Evolutionary conservation across 2,329 filamentous ascomycete genomes (phyloP).

Genomic region (Sporothrix brunneoviolacea): DNA sequence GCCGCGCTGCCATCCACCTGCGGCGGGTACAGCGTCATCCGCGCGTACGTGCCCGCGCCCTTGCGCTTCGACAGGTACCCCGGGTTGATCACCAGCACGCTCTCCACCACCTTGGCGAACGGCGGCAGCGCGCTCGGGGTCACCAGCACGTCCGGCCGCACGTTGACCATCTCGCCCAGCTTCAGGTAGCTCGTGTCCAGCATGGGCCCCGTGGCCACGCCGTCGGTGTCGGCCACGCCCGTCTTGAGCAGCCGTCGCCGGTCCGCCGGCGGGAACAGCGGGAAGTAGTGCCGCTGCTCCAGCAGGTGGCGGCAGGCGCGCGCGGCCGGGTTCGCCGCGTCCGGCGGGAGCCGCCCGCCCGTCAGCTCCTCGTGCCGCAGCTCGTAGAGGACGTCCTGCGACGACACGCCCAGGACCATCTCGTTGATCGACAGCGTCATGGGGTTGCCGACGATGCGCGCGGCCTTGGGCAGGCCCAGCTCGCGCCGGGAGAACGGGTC

Average conservation of each 20-base stretch:
- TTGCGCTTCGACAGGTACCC: slow-evolving; percentile 79
- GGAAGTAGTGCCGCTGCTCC: slow-evolving; percentile 86
- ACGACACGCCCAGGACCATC: slow-evolving; percentile 70
- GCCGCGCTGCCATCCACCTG: slow-evolving; percentile 49
- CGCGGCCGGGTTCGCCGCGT: slow-evolving; percentile 58
- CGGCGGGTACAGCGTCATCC: slow-evolving; percentile 67
- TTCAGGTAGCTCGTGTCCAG: slow-evolving; percentile 80
- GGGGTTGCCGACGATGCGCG: slow-evolving; percentile 77
- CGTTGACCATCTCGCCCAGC: slow-evolving; percentile 83
- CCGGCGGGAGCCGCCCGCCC: slow-evolving; percentile 41
- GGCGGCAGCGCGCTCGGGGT: slow-evolving; percentile 76
- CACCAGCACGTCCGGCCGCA: slow-evolving; percentile 77
- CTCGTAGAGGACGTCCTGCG: slow-evolving; percentile 79
- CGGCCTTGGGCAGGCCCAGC: slow-evolving; percentile 70
- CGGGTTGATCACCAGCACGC: slow-evolving; percentile 84
- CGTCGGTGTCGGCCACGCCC: slow-evolving; percentile 52
- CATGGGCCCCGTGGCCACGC: slow-evolving; percentile 63
- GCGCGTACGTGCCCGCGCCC: slow-evolving; percentile 78
- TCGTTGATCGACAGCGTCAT: slow-evolving; percentile 88
- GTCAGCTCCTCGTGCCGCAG: slow-evolving; percentile 67
- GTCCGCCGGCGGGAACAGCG: slow-evolving; percentile 74
- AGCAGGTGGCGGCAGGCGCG: slow-evolving; percentile 72
- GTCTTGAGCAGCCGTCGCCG: slow-evolving; percentile 60
- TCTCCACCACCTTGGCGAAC: slow-evolving; percentile 88
- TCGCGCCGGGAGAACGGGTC: slow-evolving; percentile 60